A percentile compares a stretch with the other conserved stretches of the same genome.
These are phyloP conservation scores for Alternaria ventricosa DNA, from an alignment of 2,329 filamentous ascomycete species.

Conservation along the genomic window DNA sequence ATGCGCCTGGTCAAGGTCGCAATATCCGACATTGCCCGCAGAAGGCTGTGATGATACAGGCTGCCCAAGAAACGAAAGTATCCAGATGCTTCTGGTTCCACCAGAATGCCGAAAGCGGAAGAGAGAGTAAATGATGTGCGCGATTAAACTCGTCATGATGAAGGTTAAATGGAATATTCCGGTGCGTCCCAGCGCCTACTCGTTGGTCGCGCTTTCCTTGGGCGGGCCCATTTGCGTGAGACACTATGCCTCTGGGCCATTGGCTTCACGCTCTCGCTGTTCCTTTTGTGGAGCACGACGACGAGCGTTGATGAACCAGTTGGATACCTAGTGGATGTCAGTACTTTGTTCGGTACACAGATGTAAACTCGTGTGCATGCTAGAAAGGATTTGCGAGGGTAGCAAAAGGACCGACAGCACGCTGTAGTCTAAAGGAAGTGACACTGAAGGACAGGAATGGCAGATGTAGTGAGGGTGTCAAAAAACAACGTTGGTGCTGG, in stretches of 20 bases:
- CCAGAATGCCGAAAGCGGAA: background rate
- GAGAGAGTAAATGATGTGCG: background rate
- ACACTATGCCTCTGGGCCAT: constrained; percentile 16
- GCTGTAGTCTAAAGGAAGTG: constrained; percentile 3
- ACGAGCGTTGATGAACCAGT: constrained; percentile 82
- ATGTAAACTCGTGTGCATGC: background rate
- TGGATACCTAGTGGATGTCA: constrained; percentile 62
- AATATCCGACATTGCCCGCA: background rate
- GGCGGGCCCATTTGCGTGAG: background rate
- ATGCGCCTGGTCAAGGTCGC: constrained; percentile 3
- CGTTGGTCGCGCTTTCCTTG: background rate
- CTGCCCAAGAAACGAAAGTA: background rate
- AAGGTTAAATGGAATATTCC: background rate
- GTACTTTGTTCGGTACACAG: background rate
- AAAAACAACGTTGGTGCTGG: constrained; percentile 48
- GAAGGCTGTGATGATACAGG: background rate
- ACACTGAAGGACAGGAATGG: constrained; percentile 21
- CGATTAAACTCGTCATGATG: background rate
- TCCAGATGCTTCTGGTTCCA: background rate
- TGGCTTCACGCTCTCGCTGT: constrained; percentile 34
- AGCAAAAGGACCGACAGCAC: constrained; percentile 6
- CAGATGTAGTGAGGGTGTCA: constrained; percentile 33
- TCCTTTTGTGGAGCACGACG: constrained; percentile 57
- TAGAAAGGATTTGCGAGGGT: background rate
- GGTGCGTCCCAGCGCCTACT: background rate